Percentiles rank a stretch among this genome's conserved stretches.
Conservation (phyloP, 768 basidiomycete species). For the Boletus reticulatus region DNA sequence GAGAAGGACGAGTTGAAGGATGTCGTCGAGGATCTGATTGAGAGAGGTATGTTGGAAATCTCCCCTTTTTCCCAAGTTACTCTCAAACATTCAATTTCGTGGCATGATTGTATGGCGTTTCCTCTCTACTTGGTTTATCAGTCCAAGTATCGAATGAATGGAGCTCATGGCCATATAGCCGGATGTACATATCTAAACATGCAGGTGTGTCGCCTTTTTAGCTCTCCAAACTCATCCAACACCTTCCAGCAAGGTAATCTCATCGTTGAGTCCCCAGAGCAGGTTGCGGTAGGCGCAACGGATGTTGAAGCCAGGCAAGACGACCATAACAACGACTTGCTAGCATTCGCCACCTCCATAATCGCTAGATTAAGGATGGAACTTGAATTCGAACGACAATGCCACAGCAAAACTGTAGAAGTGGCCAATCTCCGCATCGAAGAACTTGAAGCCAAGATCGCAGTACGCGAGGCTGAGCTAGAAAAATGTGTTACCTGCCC, state of each 20-base stretch:
- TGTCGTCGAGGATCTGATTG: slow-evolving; percentile 49
- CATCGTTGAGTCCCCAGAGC: slow-evolving; percentile 24
- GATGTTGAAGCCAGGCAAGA: neutral
- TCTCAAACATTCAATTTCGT: neutral
- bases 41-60: slow-evolving; percentile 49
- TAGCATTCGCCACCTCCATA: slow-evolving; percentile 44
- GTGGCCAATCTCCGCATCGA: slow-evolving; percentile 41
- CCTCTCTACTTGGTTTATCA: slow-evolving; percentile 13
- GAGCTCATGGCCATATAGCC: slow-evolving; percentile 45
- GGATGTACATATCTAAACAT: slow-evolving; percentile 39
- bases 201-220: slow-evolving; percentile 39
- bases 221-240: slow-evolving; percentile 8
- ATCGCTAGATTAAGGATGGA: slow-evolving; percentile 42
- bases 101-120: neutral
- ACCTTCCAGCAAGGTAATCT: slow-evolving; percentile 17
- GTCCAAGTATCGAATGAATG: slow-evolving; percentile 47
- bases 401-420: slow-evolving; percentile 40
- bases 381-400: slow-evolving; percentile 43
- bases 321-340: slow-evolving; percentile 25
- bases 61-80: neutral
- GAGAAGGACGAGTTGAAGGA: slow-evolving; percentile 56
- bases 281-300: neutral
- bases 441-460: slow-evolving; percentile 51
- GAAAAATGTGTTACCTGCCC: slow-evolving; percentile 33
- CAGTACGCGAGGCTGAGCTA: slow-evolving; percentile 56